Percentiles rank a stretch among this genome's conserved stretches.
Evolutionary conservation across 2,329 filamentous ascomycete species (phyloP).

Genomic region (Sporothrix brasiliensis): DNA sequence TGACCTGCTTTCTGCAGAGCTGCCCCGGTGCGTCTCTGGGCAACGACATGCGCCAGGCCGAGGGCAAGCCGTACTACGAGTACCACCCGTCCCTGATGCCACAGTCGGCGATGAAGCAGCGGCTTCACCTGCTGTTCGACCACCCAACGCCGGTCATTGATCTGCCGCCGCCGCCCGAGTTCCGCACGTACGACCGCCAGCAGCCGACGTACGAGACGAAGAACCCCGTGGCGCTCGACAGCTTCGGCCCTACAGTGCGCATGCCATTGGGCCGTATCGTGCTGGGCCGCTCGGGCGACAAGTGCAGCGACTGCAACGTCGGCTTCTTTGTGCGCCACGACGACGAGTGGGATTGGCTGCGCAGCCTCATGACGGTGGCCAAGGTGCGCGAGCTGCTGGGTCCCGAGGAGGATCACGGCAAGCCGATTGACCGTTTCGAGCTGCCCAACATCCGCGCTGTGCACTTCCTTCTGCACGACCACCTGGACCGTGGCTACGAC

Average conservation of each 20-base stretch:
- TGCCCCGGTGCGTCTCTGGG: slow-evolving; percentile 38
- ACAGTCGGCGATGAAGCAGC: slow-evolving; percentile 38
- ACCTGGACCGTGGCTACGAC: slow-evolving; percentile 50
- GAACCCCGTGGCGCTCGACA: slow-evolving; percentile 34
- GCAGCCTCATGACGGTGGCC: slow-evolving; percentile 43
- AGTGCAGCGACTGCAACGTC: slow-evolving; percentile 46
- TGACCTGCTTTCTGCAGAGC: slow-evolving; percentile 39
- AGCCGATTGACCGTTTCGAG: slow-evolving; percentile 35
- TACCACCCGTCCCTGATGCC: slow-evolving; percentile 39
- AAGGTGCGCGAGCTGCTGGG: slow-evolving; percentile 36
- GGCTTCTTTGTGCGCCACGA: slow-evolving; percentile 47
- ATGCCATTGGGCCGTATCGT: slow-evolving; percentile 43
- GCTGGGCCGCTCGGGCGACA: slow-evolving; percentile 47
- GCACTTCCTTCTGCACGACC: slow-evolving; percentile 50
- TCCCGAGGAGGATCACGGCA: slow-evolving; percentile 36
- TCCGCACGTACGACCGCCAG: slow-evolving; percentile 35
- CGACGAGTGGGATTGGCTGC: slow-evolving; percentile 49
- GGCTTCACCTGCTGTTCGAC: slow-evolving; percentile 37
- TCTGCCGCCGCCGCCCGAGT: slow-evolving; percentile 36
- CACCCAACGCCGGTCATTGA: slow-evolving; percentile 36
- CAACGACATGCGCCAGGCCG: slow-evolving; percentile 39
- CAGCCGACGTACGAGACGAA: slow-evolving; percentile 37
- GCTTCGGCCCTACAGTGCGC: slow-evolving; percentile 38
- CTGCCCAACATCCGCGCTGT: slow-evolving; percentile 37
- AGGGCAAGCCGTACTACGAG: slow-evolving; percentile 39